Evolutionary conservation across 2,329 filamentous ascomycete genomes (phyloP), one percentile per base, ranked within the genome.

Genomic region (Davidsoniella virescens): DNA sequence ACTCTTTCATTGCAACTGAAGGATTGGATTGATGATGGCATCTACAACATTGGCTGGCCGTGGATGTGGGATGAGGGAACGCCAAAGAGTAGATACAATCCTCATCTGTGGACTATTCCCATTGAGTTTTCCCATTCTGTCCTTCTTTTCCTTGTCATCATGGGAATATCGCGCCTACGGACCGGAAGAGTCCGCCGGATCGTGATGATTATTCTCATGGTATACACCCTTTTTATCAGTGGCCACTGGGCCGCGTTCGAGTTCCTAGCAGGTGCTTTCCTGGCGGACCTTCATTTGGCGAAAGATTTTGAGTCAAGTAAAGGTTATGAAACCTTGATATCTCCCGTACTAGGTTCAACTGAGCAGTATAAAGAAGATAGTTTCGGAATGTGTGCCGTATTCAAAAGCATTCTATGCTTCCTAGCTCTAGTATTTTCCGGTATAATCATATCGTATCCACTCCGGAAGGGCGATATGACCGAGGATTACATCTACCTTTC

Each of bases 71-170:
- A 43, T 4, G 41, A 48, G 17, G 38, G 41, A 23, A 26, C 6
- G 48, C 60, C 65, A 60, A 48, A 46, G n/a, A 44, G 44, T 18
- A 39, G 44, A 17, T 75, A 77, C 56, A 73, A 78, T 56, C 67
- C 73, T 25, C 76, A 79, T 55, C 61, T 78, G 23, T 80, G 76
- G 76, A 78, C 76, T 3, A 78, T 80, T 41, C 75, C 76, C 2
- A 68, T 77, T 44, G 76, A 80, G 59, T 76, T 75, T 57, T 67
- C 72, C 52, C 73, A 70, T 59, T 77, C 72, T 1, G 67, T 79
- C 57, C 66, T 73, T 53, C 65, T 78, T 7, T 79, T 78, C 59
- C 61, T 78, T 5, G 64, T 67, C 9, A 60, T 76, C 18, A 53
- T 76, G 3, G 73, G 66, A 17, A 67, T 70, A 8, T 70, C 70